phyloP scores from a whole-genome alignment of 306 rosid species.

The Castanea mollissima region DNA sequence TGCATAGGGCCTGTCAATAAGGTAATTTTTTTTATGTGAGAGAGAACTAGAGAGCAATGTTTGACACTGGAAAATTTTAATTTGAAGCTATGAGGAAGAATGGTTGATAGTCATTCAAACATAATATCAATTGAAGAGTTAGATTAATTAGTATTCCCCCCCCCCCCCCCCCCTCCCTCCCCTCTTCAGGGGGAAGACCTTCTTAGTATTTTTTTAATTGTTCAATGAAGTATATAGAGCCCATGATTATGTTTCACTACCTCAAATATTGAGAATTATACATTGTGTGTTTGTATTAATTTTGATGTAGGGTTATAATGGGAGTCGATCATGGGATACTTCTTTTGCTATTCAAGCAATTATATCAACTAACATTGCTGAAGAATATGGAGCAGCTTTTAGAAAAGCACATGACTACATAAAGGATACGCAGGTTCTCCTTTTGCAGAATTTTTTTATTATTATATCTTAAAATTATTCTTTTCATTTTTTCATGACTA shows the following conservation, averaged over 20 bases:
- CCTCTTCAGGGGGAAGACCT: no score
- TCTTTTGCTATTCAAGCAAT: constrained; percentile 83
- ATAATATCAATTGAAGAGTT: neutral
- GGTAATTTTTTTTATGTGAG: constrained; percentile 35
- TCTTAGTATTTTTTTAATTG: neutral
- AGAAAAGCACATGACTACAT: constrained; percentile 69
- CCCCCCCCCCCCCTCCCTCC: neutral
- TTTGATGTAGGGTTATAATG: constrained; percentile 85
- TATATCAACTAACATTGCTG: constrained; percentile 63
- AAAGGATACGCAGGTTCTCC: constrained; percentile 71
- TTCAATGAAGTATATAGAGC: neutral
- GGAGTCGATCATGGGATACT: constrained; percentile 95
- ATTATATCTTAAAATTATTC: constrained; percentile 11
- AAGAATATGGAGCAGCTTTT: constrained; percentile 65
- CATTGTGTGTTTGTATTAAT: neutral
- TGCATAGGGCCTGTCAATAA: constrained; percentile 93
- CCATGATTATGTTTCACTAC: neutral
- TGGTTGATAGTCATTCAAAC: neutral
- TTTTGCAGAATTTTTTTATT: constrained; percentile 2
- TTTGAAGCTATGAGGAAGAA: neutral
- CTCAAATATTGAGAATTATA: neutral
- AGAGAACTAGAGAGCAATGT: neutral
- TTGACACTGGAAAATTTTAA: neutral
- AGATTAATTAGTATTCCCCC: neutral
- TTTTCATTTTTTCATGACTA: neutral